phyloP scores from a whole-genome alignment of 768 basidiomycete species.

The Mycena vulgaris region DNA sequence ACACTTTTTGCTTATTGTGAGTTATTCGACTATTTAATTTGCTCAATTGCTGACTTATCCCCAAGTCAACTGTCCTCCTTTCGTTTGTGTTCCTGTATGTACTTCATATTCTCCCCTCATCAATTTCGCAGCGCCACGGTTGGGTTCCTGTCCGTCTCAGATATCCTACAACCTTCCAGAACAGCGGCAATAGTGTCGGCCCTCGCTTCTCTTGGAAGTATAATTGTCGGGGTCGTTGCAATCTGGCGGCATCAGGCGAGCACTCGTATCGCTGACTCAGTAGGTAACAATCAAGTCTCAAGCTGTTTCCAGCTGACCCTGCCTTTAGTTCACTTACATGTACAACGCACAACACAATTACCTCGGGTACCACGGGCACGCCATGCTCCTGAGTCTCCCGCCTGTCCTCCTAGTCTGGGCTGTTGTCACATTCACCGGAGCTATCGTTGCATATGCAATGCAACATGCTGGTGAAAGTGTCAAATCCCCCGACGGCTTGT shows the following conservation, averaged over 20 bases:
- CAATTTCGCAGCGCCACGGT: conserved; percentile 61
- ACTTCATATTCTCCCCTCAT: conserved; percentile 3
- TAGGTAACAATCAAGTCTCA: conserved; percentile 38
- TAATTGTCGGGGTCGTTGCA: conserved; percentile 69
- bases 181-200: conserved; percentile 61
- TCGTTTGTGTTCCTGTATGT: conserved; percentile 54
- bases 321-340: conserved; percentile 65
- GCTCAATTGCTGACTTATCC: background rate
- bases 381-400: conserved; percentile 66
- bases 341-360: conserved; percentile 63
- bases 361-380: conserved; percentile 65
- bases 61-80: conserved; percentile 67
- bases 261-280: conserved; percentile 60
- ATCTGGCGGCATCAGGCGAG: conserved; percentile 71
- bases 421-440: conserved; percentile 62
- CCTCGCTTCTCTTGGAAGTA: conserved; percentile 68
- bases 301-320: conserved; percentile 7
- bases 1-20: conserved; percentile 69
- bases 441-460: conserved; percentile 62
- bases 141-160: conserved; percentile 61
- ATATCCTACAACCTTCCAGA: conserved; percentile 49
- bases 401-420: conserved; percentile 71
- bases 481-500: conserved; percentile 41
- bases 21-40: conserved; percentile 36
- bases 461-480: conserved; percentile 48